Base-by-base conservation (phyloP, 2,329 filamentous ascomycete species). In the Trichoderma breve region DNA sequence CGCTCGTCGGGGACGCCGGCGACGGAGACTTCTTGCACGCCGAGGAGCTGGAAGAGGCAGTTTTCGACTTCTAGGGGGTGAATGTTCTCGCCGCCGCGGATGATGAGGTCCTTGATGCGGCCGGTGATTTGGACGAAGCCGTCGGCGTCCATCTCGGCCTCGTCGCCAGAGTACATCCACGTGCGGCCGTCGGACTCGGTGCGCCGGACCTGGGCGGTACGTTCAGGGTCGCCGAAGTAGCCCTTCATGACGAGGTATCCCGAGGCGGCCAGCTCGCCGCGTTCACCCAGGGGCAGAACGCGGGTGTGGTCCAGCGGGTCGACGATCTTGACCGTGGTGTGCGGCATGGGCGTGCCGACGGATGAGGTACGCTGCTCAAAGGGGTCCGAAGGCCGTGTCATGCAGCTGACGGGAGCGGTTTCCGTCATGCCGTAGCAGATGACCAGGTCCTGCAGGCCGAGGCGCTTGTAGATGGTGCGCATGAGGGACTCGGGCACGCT, bases 401-500 rank as follows among this genome's bases (percentile, higher is more conserved):
- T 97, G 74, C 88, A 89, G 84, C 88, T 86, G 77, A 93, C 92
- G 53, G 92, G 92, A 63, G 86, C 88, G 1, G 95, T 98, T 82
- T 98, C 95, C 1, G 95, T 98, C 94, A 97, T 97, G 73, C 95
- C 95, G 81, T 98, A 98, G 84, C 95, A 97, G 74, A 97, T 98
- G 0, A 95, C 95, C 26, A 98, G 83, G 71, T 97, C 92, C 0
- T 87, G 88, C 21, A 98, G 84, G 63, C 96, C 96, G 9, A 98
- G 85, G 2, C 84, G 86, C 28, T 86, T 86, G 80, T 95, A 92
- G 7, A 98, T 83, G 73, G 88, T 89, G 21, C 87, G 86, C 93
- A 97, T 97, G 32, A 98, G 85, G 68, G 93, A 88, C 24, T 91
- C 89, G 0, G 96, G 95, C 2, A 98, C 91, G n/a, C 90, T 92